Evolutionary conservation across 2,329 filamentous ascomycete species (phyloP).

Genomic region (Thelonectria olida): DNA sequence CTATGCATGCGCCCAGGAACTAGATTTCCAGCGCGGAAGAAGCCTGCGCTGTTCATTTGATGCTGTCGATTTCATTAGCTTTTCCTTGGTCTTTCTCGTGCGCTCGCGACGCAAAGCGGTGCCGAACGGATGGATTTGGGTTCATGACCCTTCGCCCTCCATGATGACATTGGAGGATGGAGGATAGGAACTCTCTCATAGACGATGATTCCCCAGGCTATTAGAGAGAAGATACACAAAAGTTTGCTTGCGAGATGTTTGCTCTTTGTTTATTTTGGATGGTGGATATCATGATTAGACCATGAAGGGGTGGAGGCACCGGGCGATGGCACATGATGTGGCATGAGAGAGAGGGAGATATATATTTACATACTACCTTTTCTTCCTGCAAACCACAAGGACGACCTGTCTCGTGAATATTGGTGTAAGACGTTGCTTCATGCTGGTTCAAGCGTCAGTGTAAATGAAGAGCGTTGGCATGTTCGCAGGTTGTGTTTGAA

Average conservation of each 20-base stretch:
- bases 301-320: too few species aligned
- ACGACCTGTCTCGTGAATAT: too few species aligned
- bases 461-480: too few species aligned
- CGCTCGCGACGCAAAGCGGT: not conserved
- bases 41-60: not conserved
- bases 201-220: slow-evolving; percentile 32
- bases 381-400: too few species aligned
- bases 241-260: slow-evolving; percentile 22
- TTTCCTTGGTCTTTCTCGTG: slow-evolving; percentile 8
- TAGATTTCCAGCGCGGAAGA: not conserved
- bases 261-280: not conserved
- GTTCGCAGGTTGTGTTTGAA: too few species aligned
- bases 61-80: not conserved
- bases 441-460: too few species aligned
- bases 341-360: not conserved
- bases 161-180: slow-evolving; percentile 7
- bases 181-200: slow-evolving; percentile 29
- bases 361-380: not conserved
- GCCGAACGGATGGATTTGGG: slow-evolving; percentile 12
- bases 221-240: slow-evolving; percentile 33
- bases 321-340: not conserved
- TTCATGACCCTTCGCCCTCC: slow-evolving; percentile 15
- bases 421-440: too few species aligned
- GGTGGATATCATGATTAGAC: slow-evolving; percentile 1
- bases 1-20: not conserved